These are phyloP conservation scores for Gleditsia sinensis DNA, from an alignment of 306 rosid species.

Conservation along the genomic window DNA sequence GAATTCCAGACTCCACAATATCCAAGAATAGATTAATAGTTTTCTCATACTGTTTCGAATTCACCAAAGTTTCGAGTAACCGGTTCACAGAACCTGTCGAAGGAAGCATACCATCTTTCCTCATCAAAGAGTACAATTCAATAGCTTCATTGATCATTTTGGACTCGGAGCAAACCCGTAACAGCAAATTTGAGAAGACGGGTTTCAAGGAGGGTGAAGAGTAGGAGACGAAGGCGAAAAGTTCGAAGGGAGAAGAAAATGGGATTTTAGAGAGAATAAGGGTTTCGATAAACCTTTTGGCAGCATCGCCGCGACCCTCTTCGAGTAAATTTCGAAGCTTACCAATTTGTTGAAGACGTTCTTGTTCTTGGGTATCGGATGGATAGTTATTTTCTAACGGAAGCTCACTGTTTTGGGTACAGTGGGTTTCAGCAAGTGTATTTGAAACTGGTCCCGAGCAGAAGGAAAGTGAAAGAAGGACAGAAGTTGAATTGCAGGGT, in stretches of 20 bases:
- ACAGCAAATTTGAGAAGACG: constrained; percentile 50
- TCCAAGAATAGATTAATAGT: constrained; percentile 51
- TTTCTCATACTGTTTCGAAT: constrained; percentile 38
- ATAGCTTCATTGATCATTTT: constrained; percentile 46
- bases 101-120: constrained; percentile 54
- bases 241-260: constrained; percentile 59
- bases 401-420: not conserved
- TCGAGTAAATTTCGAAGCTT: constrained; percentile 54
- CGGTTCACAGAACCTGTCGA: constrained; percentile 45
- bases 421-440: not conserved
- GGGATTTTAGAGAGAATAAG: constrained; percentile 44
- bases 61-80: constrained; percentile 52
- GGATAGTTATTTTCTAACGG: not conserved
- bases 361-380: constrained; percentile 20
- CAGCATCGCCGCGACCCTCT: constrained; percentile 45
- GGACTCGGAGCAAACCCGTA: constrained; percentile 53
- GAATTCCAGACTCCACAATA: constrained; percentile 51
- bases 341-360: constrained; percentile 48
- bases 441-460: constrained; percentile 40
- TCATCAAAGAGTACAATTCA: constrained; percentile 50
- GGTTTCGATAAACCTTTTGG: constrained; percentile 51
- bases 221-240: constrained; percentile 46
- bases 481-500: constrained; percentile 17
- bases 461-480: constrained; percentile 28
- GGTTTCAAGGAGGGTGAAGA: constrained; percentile 49